These are phyloP conservation scores for Acacia crassicarpa DNA, from an alignment of 306 rosid species.

Conservation along the genomic window DNA sequence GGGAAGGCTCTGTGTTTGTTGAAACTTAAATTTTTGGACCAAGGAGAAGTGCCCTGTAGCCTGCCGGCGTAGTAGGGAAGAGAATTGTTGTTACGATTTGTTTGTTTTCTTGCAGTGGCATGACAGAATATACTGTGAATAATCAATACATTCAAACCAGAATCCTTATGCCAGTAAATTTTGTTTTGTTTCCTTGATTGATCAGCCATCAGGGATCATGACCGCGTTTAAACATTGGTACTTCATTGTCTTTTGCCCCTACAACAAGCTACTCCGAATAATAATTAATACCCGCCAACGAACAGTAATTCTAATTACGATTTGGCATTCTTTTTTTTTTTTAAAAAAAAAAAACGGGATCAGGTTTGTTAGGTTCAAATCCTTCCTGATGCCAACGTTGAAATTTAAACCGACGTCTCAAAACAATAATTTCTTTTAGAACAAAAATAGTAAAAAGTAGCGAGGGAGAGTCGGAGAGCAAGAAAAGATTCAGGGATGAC, in stretches of 20 bases:
- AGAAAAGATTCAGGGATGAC: neutral
- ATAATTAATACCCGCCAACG: neutral
- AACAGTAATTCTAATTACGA: neutral
- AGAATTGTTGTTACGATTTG: neutral
- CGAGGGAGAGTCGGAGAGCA: neutral
- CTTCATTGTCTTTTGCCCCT: neutral
- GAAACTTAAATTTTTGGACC: slow-evolving; percentile 49
- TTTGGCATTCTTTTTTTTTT: neutral
- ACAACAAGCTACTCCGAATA: slow-evolving; percentile 1
- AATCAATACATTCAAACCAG: neutral
- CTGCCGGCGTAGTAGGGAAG: neutral
- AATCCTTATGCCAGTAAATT: neutral
- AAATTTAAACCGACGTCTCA: neutral
- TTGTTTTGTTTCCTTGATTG: neutral
- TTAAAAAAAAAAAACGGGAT: neutral
- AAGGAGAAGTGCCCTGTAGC: neutral
- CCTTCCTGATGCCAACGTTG: neutral
- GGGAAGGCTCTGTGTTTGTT: slow-evolving; percentile 49
- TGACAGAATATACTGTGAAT: neutral
- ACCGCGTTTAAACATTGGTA: neutral
- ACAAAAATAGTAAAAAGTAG: neutral
- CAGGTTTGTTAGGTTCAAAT: neutral
- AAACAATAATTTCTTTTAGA: neutral
- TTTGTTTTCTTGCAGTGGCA: neutral
- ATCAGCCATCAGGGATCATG: no score